A percentile compares a stretch with the other conserved stretches of the same genome.
These are phyloP conservation scores for Hawksworthiomyces lignivorus DNA, from an alignment of 2,329 filamentous ascomycete genomes.

Conservation along the genomic window DNA sequence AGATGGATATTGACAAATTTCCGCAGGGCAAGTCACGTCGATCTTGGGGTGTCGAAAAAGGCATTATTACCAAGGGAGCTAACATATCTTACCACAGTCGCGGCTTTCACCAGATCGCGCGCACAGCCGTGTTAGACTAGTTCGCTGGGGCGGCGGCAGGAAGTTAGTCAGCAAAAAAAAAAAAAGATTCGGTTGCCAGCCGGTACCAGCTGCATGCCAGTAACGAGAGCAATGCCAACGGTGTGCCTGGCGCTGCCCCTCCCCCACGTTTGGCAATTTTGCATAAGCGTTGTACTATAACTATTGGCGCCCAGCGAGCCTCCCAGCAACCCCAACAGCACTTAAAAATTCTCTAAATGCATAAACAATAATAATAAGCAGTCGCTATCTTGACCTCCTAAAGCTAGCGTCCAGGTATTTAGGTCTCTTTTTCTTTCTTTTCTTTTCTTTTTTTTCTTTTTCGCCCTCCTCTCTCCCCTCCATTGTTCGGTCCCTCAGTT, in stretches of 20 bases:
- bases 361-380: too few relatives aligned
- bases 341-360: slow-evolving; percentile 5
- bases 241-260: slow-evolving; percentile 8
- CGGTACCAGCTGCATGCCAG: slow-evolving; percentile 7
- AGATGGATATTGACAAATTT: too few relatives aligned
- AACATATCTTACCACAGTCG: too few relatives aligned
- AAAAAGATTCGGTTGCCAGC: slow-evolving; percentile 2
- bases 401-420: too few relatives aligned
- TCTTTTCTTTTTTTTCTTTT: background rate
- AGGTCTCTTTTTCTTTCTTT: too few relatives aligned
- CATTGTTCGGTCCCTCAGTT: too few relatives aligned
- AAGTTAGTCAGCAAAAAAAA: slow-evolving; percentile 8
- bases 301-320: slow-evolving; percentile 1
- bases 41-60: too few relatives aligned
- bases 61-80: too few relatives aligned
- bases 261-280: slow-evolving; percentile 14
- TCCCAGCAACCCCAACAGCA: slow-evolving; percentile 10
- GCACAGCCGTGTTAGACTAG: slow-evolving; percentile 1
- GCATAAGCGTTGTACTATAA: too few relatives aligned
- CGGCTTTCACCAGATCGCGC: slow-evolving; percentile 9
- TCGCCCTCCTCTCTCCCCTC: background rate
- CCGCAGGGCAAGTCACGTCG: too few relatives aligned
- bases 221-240: too few relatives aligned
- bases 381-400: too few relatives aligned
- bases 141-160: background rate